A percentile compares a stretch with the other conserved stretches of the same genome.
Evolutionary conservation across 805 yeast genomes (phyloP).

Genomic region (Wickerhamiella nectarea): DNA sequence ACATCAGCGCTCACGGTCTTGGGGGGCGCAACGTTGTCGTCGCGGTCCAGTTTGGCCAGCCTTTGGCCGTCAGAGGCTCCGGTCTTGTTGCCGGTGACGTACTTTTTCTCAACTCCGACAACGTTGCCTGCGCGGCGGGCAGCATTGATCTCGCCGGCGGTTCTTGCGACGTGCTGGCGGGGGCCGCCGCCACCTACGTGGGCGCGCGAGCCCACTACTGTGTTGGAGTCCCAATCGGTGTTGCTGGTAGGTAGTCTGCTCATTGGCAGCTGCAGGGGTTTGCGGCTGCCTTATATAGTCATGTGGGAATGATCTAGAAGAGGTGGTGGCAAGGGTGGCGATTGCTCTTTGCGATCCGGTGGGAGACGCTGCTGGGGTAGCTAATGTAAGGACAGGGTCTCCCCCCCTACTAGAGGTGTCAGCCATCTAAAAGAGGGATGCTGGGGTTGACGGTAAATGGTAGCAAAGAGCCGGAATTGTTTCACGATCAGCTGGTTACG

Average conservation of each 20-base stretch:
- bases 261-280: constrained; percentile 3
- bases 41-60: constrained; percentile 82
- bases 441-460: not conserved
- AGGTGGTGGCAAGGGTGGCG: not conserved
- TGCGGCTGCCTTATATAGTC: not conserved
- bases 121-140: constrained; percentile 90
- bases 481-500: not conserved
- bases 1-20: constrained; percentile 73
- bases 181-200: constrained; percentile 76
- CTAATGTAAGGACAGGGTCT: no score
- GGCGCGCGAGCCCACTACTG: constrained; percentile 79
- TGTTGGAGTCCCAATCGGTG: constrained; percentile 81
- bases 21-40: constrained; percentile 85
- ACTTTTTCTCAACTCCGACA: constrained; percentile 86
- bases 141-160: constrained; percentile 68
- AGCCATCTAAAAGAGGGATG: no score
- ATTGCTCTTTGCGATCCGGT: not conserved
- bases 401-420: no score
- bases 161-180: constrained; percentile 67
- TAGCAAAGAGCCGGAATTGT: not conserved
- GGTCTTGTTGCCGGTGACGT: constrained; percentile 49
- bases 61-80: constrained; percentile 83
- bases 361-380: not conserved
- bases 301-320: not conserved
- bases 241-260: constrained; percentile 18